Conservation (phyloP, 306 rosid species). For the Quercus mongolica region DNA sequence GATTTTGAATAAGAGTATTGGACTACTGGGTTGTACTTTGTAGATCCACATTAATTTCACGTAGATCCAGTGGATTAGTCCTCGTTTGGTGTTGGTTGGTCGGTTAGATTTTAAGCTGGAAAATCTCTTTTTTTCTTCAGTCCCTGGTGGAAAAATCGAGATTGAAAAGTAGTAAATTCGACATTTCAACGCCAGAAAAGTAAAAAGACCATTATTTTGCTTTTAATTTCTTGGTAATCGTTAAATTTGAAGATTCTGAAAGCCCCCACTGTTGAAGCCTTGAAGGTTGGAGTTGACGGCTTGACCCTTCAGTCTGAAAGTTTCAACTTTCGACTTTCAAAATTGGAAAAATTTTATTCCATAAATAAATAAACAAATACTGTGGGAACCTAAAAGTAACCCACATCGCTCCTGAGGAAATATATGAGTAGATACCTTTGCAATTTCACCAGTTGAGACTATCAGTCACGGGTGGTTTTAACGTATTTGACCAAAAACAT, state of each 20-base stretch:
- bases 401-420: too few species aligned
- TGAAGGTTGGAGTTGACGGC: not conserved
- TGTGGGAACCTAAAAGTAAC: not conserved
- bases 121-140: not conserved
- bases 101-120: too few species aligned
- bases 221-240: too few species aligned
- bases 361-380: not conserved
- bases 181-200: not conserved
- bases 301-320: not conserved
- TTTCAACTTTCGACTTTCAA: not conserved
- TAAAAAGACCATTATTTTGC: not conserved
- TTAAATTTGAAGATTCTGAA: too few species aligned
- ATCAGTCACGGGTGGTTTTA: not conserved
- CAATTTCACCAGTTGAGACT: too few species aligned
- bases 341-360: not conserved
- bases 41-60: too few species aligned
- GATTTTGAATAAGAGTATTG: not conserved
- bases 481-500: slow-evolving; percentile 10
- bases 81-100: too few species aligned
- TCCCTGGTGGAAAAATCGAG: not conserved
- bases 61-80: too few species aligned
- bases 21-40: too few species aligned
- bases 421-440: too few species aligned
- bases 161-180: not conserved
- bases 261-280: not conserved